phyloP scores from a whole-genome alignment of 179 eudicot genomes.

The Camellia oleifera region DNA sequence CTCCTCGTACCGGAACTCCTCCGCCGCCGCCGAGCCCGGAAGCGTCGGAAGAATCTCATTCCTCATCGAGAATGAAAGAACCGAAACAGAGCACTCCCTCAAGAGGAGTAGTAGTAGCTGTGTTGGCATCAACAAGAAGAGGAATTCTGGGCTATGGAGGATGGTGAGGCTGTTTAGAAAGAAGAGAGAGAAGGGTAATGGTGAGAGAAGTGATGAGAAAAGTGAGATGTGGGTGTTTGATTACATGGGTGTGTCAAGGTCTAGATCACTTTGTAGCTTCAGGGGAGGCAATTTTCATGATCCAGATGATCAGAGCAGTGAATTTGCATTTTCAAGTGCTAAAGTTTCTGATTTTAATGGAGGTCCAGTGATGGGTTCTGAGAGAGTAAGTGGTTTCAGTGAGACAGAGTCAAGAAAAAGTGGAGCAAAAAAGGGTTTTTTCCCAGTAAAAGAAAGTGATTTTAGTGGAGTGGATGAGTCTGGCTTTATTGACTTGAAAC shows the following conservation, averaged over 20 bases:
- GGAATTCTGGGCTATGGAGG: slow-evolving; percentile 46
- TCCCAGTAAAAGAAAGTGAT: slow-evolving; percentile 35
- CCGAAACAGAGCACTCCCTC: slow-evolving; percentile 18
- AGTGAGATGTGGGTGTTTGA: slow-evolving; percentile 45
- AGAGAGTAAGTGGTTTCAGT: slow-evolving; percentile 44
- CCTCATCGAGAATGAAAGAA: slow-evolving; percentile 58
- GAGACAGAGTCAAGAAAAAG: slow-evolving; percentile 68
- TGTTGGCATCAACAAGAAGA: slow-evolving; percentile 30
- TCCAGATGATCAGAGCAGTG: slow-evolving; percentile 34
- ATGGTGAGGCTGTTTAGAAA: slow-evolving; percentile 63
- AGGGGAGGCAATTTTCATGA: slow-evolving; percentile 38
- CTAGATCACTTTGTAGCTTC: slow-evolving; percentile 72
- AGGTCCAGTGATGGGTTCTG: slow-evolving; percentile 43
- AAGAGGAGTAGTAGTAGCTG: slow-evolving; percentile 62
- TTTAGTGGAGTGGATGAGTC: slow-evolving; percentile 59
- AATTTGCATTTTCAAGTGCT: slow-evolving; percentile 54
- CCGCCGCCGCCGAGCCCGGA: slow-evolving; percentile 37
- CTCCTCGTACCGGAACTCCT: slow-evolving; percentile 43
- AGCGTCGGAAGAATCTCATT: slow-evolving; percentile 67
- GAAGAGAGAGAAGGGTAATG: slow-evolving; percentile 32
- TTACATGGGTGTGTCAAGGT: slow-evolving; percentile 59
- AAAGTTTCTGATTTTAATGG: slow-evolving; percentile 63
- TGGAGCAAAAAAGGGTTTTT: slow-evolving; percentile 38
- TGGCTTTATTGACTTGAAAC: slow-evolving; percentile 54
- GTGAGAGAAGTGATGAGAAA: slow-evolving; percentile 24